Conservation (phyloP, 2,329 filamentous ascomycete species). For the Escovopsis weberi region DNA sequence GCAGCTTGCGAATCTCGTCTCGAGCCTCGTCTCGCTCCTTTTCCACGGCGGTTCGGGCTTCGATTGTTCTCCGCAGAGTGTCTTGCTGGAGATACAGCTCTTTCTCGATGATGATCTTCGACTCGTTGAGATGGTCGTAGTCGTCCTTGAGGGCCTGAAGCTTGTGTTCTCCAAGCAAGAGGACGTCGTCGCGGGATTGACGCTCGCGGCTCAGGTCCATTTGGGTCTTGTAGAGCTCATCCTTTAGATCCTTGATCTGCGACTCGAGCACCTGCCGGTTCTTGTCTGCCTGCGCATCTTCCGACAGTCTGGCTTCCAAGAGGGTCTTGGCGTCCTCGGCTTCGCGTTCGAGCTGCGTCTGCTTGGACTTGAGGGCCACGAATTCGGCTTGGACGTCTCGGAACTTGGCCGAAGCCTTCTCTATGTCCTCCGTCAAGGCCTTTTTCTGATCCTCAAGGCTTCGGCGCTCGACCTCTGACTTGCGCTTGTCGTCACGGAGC, state of each 20-base stretch:
- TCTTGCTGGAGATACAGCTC: conserved; percentile 95
- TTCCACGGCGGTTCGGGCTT: conserved; percentile 66
- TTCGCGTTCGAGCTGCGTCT: conserved; percentile 73
- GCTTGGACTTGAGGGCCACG: conserved; percentile 73
- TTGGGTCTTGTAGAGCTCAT: conserved; percentile 70
- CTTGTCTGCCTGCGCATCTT: conserved; percentile 73
- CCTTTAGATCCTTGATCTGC: conserved; percentile 78
- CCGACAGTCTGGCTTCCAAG: conserved; percentile 75
- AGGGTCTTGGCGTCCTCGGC: conserved; percentile 76
- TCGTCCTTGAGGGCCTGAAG: conserved; percentile 70
- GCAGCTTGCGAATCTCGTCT: conserved; percentile 65
- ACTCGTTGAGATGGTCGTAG: conserved; percentile 73
- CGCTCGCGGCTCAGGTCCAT: conserved; percentile 81
- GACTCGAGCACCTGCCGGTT: conserved; percentile 71
- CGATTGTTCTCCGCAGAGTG: conserved; percentile 69
- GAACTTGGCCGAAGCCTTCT: conserved; percentile 59
- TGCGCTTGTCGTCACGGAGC: conserved; percentile 71
- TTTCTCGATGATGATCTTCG: conserved; percentile 95
- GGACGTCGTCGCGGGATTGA: conserved; percentile 87
- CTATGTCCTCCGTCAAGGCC: conserved; percentile 58
- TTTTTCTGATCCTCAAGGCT: conserved; percentile 67
- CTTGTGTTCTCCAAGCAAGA: conserved; percentile 81
- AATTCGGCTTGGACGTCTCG: conserved; percentile 79
- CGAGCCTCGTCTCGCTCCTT: conserved; percentile 82
- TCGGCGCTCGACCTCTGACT: conserved; percentile 66